phyloP scores from a whole-genome alignment of 2,329 filamentous ascomycete genomes.

The Dactylella cylindrospora region DNA sequence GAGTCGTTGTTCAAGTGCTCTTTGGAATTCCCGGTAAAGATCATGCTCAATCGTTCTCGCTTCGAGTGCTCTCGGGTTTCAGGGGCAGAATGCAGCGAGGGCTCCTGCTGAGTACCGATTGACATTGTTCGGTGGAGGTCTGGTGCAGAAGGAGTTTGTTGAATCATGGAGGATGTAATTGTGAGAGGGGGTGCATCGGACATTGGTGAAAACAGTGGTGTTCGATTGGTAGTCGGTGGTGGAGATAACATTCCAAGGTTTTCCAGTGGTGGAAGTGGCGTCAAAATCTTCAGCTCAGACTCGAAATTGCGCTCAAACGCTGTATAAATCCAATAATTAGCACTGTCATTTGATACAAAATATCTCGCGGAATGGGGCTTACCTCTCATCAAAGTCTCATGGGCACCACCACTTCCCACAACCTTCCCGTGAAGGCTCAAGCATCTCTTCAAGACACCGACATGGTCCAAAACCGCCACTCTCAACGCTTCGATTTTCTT shows the following conservation, averaged over 20 bases:
- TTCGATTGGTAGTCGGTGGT: slow-evolving; percentile 28
- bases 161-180: slow-evolving; percentile 41
- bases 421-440: slow-evolving; percentile 68
- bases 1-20: slow-evolving; percentile 29
- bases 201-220: slow-evolving; percentile 30
- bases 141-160: slow-evolving; percentile 34
- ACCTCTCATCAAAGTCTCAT: slow-evolving; percentile 67
- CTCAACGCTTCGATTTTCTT: slow-evolving; percentile 73
- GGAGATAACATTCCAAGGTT: slow-evolving; percentile 50
- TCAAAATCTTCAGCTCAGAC: slow-evolving; percentile 66
- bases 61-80: slow-evolving; percentile 38
- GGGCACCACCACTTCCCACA: slow-evolving; percentile 58
- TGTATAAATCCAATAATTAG: slow-evolving; percentile 48
- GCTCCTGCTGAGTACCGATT: slow-evolving; percentile 27
- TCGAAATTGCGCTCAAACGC: slow-evolving; percentile 66
- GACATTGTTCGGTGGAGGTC: slow-evolving; percentile 40
- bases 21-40: slow-evolving; percentile 36
- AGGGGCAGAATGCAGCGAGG: slow-evolving; percentile 34
- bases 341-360: slow-evolving; percentile 43
- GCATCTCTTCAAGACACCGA: slow-evolving; percentile 81
- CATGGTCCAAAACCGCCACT: slow-evolving; percentile 84
- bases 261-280: slow-evolving; percentile 58
- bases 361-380: slow-evolving; percentile 52
- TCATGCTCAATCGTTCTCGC: slow-evolving; percentile 32
- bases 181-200: slow-evolving; percentile 36